phyloP scores from a whole-genome alignment of 805 yeast species.

The Starmerella kuoi region DNA sequence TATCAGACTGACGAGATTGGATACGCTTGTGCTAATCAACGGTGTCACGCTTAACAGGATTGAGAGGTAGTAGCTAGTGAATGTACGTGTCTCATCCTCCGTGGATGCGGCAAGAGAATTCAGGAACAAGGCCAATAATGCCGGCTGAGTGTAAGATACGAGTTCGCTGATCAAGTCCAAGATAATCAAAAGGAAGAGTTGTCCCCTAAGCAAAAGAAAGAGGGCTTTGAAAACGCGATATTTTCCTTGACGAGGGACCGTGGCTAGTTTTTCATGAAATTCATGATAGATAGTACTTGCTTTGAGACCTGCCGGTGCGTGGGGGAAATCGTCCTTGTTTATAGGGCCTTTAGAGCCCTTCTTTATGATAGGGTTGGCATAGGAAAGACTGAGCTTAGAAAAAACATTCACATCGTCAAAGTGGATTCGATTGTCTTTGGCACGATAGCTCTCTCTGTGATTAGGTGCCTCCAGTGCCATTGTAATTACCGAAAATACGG shows the following conservation, averaged over 20 bases:
- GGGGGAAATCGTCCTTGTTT: conserved; percentile 19
- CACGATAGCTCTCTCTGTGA: conserved; percentile 4
- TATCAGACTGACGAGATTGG: conserved; percentile 14
- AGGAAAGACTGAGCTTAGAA: conserved; percentile 18
- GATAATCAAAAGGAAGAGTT: conserved; percentile 8
- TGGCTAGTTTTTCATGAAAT: conserved; percentile 9
- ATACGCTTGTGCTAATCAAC: conserved; percentile 12
- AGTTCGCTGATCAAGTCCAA: conserved; percentile 11
- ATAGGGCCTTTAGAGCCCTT: conserved; percentile 12
- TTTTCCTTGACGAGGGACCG: background rate
- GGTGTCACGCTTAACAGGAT: conserved; percentile 20
- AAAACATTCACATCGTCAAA: conserved; percentile 20
- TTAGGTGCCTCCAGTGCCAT: conserved; percentile 13
- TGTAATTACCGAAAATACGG: conserved; percentile 4
- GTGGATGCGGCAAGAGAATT: conserved; percentile 13
- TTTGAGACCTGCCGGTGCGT: conserved; percentile 19
- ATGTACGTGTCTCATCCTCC: conserved; percentile 15
- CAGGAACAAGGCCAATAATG: conserved; percentile 18
- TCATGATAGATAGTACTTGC: conserved; percentile 13
- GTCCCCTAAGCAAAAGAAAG: conserved; percentile 1
- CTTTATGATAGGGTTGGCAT: conserved; percentile 13
- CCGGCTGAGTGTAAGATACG: conserved; percentile 16
- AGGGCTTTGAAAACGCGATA: conserved; percentile 19
- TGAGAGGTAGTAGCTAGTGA: conserved; percentile 18
- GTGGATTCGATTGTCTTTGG: background rate